Evolutionary conservation across 2,329 filamentous ascomycete species (phyloP).

Genomic region (Exophiala bonariae): DNA sequence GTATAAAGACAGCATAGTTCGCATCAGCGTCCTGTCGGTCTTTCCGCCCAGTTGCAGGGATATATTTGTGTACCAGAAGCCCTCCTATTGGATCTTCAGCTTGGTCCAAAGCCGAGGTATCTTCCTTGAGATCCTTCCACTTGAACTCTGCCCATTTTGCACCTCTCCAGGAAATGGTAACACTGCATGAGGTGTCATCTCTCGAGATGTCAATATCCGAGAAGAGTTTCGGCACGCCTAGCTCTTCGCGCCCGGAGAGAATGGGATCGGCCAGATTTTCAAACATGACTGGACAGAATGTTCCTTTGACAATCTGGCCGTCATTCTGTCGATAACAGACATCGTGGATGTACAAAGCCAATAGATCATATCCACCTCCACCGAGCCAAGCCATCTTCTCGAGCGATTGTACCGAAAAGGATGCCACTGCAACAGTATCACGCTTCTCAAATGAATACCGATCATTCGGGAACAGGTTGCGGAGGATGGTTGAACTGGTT

Average conservation of each 20-base stretch:
- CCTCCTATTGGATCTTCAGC: slow-evolving; percentile 55
- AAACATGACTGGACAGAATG: slow-evolving; percentile 58
- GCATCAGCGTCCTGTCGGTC: slow-evolving; percentile 26
- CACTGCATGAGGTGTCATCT: slow-evolving; percentile 36
- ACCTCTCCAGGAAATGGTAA: slow-evolving; percentile 45
- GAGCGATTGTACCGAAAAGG: slow-evolving; percentile 43
- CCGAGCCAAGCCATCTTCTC: slow-evolving; percentile 61
- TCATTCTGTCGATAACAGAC: slow-evolving; percentile 56
- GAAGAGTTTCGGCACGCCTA: slow-evolving; percentile 62
- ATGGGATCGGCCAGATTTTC: slow-evolving; percentile 62
- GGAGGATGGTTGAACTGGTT: slow-evolving; percentile 50
- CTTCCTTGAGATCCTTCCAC: slow-evolving; percentile 34
- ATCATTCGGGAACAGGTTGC: slow-evolving; percentile 46
- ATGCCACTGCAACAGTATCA: slow-evolving; percentile 46
- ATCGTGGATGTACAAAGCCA: slow-evolving; percentile 64
- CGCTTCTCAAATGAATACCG: slow-evolving; percentile 45
- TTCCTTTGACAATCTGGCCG: slow-evolving; percentile 50
- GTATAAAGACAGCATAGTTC: slow-evolving; percentile 52
- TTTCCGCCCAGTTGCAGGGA: slow-evolving; percentile 33
- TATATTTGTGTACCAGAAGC: slow-evolving; percentile 58
- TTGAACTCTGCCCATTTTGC: slow-evolving; percentile 41
- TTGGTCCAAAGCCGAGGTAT: slow-evolving; percentile 18
- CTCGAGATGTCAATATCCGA: slow-evolving; percentile 50
- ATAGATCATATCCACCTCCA: slow-evolving; percentile 57
- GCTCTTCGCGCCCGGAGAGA: slow-evolving; percentile 59